phyloP scores from a whole-genome alignment of 2,329 filamentous ascomycete species.

The Trichoderma semiorbis region DNA sequence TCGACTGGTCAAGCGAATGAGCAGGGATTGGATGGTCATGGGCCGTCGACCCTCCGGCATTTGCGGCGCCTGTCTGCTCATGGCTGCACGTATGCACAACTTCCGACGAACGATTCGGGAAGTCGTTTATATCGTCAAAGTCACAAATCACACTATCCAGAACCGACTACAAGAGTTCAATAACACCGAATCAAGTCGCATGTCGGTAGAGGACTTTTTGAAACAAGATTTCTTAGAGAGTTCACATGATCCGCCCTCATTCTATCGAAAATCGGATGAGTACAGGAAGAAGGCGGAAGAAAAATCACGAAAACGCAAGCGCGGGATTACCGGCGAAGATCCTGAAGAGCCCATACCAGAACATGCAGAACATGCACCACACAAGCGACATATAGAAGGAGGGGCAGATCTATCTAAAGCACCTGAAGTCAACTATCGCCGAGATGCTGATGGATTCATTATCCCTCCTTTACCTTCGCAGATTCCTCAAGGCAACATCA shows the following conservation, averaged over 20 bases:
- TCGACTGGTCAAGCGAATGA: conserved; percentile 87
- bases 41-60: conserved; percentile 90
- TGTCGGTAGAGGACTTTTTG: conserved; percentile 85
- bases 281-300: conserved; percentile 52
- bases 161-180: conserved; percentile 91
- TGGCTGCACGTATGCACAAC: conserved; percentile 97
- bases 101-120: conserved; percentile 89
- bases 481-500: conserved; percentile 33
- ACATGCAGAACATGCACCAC: conserved; percentile 1
- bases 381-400: conserved; percentile 25
- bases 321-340: conserved; percentile 27
- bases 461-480: conserved; percentile 53
- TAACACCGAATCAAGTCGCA: conserved; percentile 73
- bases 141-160: conserved; percentile 88
- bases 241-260: conserved; percentile 76
- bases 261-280: conserved; percentile 64
- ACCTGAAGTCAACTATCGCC: conserved; percentile 39
- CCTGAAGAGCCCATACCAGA: conserved; percentile 2
- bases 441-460: conserved; percentile 66
- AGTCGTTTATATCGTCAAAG: conserved; percentile 97
- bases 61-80: conserved; percentile 88
- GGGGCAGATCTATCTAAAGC: conserved; percentile 35
- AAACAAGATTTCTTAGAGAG: conserved; percentile 69
- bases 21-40: conserved; percentile 94
- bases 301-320: conserved; percentile 47